Conservation (phyloP, 2,329 filamentous ascomycete species). For the Magnaporthales sp. region DNA sequence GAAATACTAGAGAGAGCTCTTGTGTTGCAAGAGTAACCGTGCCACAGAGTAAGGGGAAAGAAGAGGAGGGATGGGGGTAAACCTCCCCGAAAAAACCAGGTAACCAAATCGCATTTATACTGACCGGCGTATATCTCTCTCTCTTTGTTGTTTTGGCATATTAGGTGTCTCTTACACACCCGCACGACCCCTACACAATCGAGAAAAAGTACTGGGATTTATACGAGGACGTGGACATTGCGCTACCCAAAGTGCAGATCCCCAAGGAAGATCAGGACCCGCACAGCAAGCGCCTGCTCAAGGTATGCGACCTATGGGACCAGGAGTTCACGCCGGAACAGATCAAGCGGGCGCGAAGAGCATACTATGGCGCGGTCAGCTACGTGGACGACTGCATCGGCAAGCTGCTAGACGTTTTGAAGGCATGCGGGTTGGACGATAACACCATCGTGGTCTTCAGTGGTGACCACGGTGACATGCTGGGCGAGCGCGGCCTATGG, state of each 20-base stretch:
- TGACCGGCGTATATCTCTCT: neutral
- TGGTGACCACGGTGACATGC: constrained; percentile 92
- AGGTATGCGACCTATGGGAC: constrained; percentile 80
- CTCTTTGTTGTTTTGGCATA: neutral
- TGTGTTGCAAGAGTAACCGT: neutral
- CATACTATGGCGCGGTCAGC: constrained; percentile 88
- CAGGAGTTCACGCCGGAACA: constrained; percentile 78
- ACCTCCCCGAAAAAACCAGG: neutral
- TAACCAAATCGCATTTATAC: neutral
- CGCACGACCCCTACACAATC: constrained; percentile 92
- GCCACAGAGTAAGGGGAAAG: neutral
- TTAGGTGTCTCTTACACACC: constrained; percentile 79
- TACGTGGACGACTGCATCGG: constrained; percentile 93
- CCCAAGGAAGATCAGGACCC: constrained; percentile 75
- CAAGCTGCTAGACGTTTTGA: constrained; percentile 66
- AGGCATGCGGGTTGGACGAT: constrained; percentile 70
- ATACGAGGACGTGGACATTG: constrained; percentile 84
- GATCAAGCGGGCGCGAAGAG: constrained; percentile 74
- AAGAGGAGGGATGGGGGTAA: neutral
- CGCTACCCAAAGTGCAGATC: constrained; percentile 69
- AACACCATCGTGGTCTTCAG: constrained; percentile 90
- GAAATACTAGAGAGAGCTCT: neutral
- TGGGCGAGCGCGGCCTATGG: constrained; percentile 86
- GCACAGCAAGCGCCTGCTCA: constrained; percentile 78
- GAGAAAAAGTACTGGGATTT: constrained; percentile 88